Evolutionary conservation across 179 eudicot species (phyloP).

Genomic region (Vitellaria paradoxa): DNA sequence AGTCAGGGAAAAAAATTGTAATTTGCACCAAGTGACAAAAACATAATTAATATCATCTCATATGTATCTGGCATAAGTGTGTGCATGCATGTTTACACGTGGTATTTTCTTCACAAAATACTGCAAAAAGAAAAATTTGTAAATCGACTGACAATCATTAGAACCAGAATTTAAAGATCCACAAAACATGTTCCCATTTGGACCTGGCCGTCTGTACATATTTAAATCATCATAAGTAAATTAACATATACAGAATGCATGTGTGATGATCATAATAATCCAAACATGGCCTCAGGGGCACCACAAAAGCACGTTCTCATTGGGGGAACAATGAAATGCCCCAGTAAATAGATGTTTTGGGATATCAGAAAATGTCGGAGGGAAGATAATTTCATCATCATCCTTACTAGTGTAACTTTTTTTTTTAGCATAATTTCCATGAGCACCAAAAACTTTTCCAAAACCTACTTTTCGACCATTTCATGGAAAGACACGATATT

Average conservation of each 20-base stretch:
- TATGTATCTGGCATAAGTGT: not conserved
- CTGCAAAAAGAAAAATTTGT: not conserved
- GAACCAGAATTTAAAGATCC: slow-evolving; percentile 2
- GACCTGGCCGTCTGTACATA: not conserved
- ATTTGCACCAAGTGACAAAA: not conserved
- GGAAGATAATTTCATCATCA: not conserved
- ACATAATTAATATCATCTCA: not conserved
- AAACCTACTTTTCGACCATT: not conserved
- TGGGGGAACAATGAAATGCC: not conserved
- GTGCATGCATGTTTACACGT: not conserved
- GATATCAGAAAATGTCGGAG: not conserved
- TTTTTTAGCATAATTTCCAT: not conserved
- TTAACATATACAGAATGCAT: not conserved
- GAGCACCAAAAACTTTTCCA: not conserved
- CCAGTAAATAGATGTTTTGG: not conserved
- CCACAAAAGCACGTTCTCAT: not conserved
- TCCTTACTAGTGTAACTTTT: not conserved
- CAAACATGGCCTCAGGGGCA: not conserved
- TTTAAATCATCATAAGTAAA: slow-evolving; percentile 1
- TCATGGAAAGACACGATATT: too few relatives aligned
- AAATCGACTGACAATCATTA: not conserved
- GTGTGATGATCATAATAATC: not conserved
- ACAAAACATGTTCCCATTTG: not conserved
- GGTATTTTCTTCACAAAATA: not conserved
- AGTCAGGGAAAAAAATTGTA: slow-evolving; percentile 2